Evolutionary conservation across 1,284 basidiomycete species (phyloP).

Genomic region (Hemileccinum hortonii): DNA sequence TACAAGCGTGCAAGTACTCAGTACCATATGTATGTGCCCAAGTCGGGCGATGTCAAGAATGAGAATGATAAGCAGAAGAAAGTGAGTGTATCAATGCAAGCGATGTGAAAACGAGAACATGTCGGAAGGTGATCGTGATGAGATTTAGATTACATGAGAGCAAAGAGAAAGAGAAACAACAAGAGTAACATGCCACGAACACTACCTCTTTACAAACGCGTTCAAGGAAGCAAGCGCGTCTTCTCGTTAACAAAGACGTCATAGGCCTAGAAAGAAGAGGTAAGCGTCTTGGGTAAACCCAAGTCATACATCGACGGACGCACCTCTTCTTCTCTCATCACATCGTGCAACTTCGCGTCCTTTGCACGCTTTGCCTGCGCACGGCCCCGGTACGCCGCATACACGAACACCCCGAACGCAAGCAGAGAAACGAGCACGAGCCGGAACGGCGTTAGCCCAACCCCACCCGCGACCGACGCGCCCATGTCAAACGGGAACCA

Average conservation of each 20-base stretch:
- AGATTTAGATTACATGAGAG: conserved; percentile 1
- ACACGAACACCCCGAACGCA: conserved; percentile 39
- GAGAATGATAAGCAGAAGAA: background rate
- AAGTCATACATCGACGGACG: background rate
- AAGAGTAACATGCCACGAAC: background rate
- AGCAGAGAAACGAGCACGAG: conserved; percentile 41
- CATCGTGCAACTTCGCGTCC: conserved; percentile 1
- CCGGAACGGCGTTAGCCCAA: conserved; percentile 27
- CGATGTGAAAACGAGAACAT: background rate
- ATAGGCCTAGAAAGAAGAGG: conserved; percentile 4
- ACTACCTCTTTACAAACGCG: background rate
- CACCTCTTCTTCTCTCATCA: conserved; percentile 16
- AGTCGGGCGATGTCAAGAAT: background rate
- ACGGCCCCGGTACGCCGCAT: conserved; percentile 16
- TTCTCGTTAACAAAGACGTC: conserved; percentile 23
- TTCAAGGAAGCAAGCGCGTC: conserved; percentile 25
- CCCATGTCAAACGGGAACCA: conserved; percentile 35
- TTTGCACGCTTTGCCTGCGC: conserved; percentile 3
- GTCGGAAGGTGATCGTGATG: background rate
- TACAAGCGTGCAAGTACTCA: conserved; percentile 16
- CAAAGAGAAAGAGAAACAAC: background rate
- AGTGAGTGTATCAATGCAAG: conserved; percentile 10
- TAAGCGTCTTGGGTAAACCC: background rate
- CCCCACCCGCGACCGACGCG: conserved; percentile 23
- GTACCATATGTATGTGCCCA: conserved; percentile 9